These are phyloP conservation scores for Pterocarpus macrocarpus DNA, from an alignment of 306 rosid genomes.

Conservation along the genomic window DNA sequence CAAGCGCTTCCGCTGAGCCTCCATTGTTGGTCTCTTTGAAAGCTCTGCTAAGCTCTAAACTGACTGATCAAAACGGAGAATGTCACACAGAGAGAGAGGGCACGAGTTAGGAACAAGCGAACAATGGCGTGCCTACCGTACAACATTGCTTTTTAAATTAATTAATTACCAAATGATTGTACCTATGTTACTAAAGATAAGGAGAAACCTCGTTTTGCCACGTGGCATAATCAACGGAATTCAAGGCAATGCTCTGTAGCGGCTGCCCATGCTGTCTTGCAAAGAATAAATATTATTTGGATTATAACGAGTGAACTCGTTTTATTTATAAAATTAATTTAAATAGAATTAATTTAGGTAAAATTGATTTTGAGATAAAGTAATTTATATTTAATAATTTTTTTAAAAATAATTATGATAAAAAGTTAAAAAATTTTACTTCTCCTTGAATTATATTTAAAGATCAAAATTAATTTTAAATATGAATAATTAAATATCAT, in stretches of 20 bases:
- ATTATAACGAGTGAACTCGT: too few relatives aligned
- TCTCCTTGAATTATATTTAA: too few relatives aligned
- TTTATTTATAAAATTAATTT: too few relatives aligned
- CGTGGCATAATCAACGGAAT: neutral
- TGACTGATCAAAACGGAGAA: neutral
- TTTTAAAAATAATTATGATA: too few relatives aligned
- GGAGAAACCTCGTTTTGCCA: neutral
- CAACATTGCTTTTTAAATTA: too few relatives aligned
- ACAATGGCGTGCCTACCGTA: neutral
- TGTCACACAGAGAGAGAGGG: neutral
- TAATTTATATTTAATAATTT: too few relatives aligned
- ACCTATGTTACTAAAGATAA: neutral
- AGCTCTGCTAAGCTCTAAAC: neutral
- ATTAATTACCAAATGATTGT: conserved; percentile 3
- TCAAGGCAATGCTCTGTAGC: neutral
- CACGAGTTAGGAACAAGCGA: neutral
- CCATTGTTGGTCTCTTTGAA: conserved; percentile 13
- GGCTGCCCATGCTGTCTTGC: neutral
- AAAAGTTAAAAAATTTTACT: too few relatives aligned
- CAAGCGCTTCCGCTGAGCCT: conserved; percentile 10
- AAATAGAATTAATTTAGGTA: too few relatives aligned
- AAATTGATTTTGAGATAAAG: too few relatives aligned
- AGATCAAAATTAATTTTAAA: too few relatives aligned
- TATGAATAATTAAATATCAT: too few relatives aligned
- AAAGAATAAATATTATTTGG: too few relatives aligned